These are phyloP conservation scores for Hanseniaspora lindneri DNA, from an alignment of 805 yeast species.

Conservation along the genomic window DNA sequence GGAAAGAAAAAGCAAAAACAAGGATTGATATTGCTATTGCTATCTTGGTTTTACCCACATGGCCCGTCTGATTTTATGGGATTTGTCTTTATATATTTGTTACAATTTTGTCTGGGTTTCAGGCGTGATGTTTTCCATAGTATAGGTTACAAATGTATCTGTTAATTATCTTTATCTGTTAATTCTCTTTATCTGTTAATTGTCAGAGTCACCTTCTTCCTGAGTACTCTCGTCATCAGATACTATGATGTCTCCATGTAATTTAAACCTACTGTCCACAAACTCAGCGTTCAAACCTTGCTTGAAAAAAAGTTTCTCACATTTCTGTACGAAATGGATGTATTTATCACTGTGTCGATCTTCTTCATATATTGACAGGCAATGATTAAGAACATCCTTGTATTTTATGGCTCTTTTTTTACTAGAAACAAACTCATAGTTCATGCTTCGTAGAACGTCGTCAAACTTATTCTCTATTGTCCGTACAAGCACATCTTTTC, in stretches of 20 bases:
- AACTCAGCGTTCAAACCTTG: not conserved
- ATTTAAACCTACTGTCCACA: slow-evolving; percentile 2
- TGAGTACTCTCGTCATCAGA: not conserved
- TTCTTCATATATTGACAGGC: slow-evolving; percentile 7
- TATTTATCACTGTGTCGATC: not conserved
- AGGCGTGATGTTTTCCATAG: too few relatives aligned
- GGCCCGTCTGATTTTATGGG: too few relatives aligned
- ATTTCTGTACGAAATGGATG: not conserved
- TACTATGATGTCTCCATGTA: slow-evolving; percentile 10
- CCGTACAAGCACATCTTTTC: not conserved
- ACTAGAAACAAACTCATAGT: not conserved
- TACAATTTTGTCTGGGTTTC: too few relatives aligned
- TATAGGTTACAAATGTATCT: too few relatives aligned
- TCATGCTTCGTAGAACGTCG: slow-evolving; percentile 7
- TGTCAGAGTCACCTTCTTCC: not conserved
- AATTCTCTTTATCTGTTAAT: too few relatives aligned
- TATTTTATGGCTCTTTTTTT: not conserved
- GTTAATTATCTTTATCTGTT: too few relatives aligned
- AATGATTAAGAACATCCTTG: not conserved
- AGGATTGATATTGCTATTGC: not conserved
- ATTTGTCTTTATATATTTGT: too few relatives aligned
- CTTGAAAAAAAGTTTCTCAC: slow-evolving; percentile 6
- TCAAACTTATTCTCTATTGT: not conserved
- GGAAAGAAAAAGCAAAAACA: slow-evolving; percentile 17
- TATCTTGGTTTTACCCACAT: too few relatives aligned